Percentiles rank a stretch among this genome's conserved stretches.
Evolutionary conservation across 352 stramenopile genomes (phyloP).

Genomic region (Globisporangium perplexum): DNA sequence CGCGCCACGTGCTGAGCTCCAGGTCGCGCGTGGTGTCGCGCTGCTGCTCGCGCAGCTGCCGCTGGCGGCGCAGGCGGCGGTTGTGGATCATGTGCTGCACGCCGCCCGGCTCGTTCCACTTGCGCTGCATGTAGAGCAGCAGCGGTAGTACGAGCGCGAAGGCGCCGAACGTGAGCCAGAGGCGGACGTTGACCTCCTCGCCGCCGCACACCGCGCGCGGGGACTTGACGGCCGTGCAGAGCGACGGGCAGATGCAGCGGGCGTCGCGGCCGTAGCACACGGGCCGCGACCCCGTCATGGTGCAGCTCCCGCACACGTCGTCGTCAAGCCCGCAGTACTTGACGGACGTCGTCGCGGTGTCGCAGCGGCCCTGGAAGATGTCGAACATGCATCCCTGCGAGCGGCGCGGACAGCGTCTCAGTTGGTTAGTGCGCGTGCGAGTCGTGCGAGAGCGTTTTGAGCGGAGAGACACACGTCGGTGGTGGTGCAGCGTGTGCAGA

Average conservation of each 20-base stretch:
- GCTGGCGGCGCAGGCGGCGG: not conserved
- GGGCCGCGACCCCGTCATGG: constrained; percentile 22
- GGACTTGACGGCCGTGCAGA: constrained; percentile 24
- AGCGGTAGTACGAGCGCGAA: constrained; percentile 22
- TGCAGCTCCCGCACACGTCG: constrained; percentile 21
- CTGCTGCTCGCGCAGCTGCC: constrained; percentile 15
- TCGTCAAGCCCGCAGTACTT: constrained; percentile 26
- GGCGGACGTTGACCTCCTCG: constrained; percentile 13
- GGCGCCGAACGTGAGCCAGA: constrained; percentile 29
- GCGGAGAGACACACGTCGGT: constrained; percentile 26
- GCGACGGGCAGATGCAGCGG: constrained; percentile 35
- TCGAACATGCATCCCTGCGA: constrained; percentile 35
- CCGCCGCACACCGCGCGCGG: constrained; percentile 1
- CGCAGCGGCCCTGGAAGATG: constrained; percentile 22
- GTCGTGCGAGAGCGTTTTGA: no score
- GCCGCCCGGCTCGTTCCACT: constrained; percentile 22
- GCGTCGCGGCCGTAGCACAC: constrained; percentile 23
- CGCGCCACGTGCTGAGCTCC: constrained; percentile 26
- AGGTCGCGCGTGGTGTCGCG: constrained; percentile 21
- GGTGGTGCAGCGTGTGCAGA: constrained; percentile 33
- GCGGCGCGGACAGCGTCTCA: no score
- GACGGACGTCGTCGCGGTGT: constrained; percentile 8
- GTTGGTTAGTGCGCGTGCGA: not conserved
- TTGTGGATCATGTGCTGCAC: constrained; percentile 15
- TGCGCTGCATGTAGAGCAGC: constrained; percentile 36